phyloP scores from a whole-genome alignment of 768 basidiomycete genomes.

The Pleurotus platypus region DNA sequence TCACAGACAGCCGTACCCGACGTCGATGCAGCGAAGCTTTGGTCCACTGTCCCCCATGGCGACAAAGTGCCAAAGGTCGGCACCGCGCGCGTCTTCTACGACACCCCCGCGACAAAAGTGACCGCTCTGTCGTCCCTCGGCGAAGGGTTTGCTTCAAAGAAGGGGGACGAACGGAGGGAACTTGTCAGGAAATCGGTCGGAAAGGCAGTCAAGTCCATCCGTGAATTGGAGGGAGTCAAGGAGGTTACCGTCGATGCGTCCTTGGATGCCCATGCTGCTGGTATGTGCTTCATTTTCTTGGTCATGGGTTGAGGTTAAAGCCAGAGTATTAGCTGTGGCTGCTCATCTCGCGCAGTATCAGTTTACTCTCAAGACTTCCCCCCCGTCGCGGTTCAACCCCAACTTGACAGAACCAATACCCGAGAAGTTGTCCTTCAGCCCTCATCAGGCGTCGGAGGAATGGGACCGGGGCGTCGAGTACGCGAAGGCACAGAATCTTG shows the following conservation, averaged over 20 bases:
- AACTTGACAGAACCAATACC: conserved; percentile 48
- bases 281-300: conserved; percentile 31
- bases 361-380: conserved; percentile 75
- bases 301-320: neutral
- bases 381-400: conserved; percentile 64
- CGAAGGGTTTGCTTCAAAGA: conserved; percentile 45
- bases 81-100: conserved; percentile 63
- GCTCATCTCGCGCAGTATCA: conserved; percentile 72
- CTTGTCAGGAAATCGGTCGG: conserved; percentile 69
- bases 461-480: conserved; percentile 77
- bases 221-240: conserved; percentile 54
- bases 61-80: conserved; percentile 57
- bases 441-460: conserved; percentile 45
- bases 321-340: conserved; percentile 55
- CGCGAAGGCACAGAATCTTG: conserved; percentile 76
- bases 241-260: conserved; percentile 63
- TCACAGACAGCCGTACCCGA: conserved; percentile 26
- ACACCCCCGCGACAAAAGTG: conserved; percentile 41
- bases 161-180: conserved; percentile 51
- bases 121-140: conserved; percentile 60
- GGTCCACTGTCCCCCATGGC: conserved; percentile 45
- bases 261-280: conserved; percentile 73
- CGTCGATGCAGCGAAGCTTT: conserved; percentile 46
- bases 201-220: conserved; percentile 67
- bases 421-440: conserved; percentile 44